Conservation (phyloP, 257 asterid species). For the Solanum corneliomulleri region DNA sequence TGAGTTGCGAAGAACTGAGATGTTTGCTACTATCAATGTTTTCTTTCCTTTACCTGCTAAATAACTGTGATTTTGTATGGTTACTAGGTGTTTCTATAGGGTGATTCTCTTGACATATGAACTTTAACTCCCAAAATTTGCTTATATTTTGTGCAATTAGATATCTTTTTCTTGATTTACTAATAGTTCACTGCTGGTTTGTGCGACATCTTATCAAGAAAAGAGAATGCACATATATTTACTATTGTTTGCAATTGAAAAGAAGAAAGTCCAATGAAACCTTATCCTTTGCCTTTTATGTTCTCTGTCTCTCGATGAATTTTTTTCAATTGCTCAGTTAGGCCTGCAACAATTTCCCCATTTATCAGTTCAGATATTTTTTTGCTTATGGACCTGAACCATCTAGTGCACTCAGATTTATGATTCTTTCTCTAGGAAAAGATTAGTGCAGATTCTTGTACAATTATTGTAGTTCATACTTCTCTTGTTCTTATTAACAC, state of each 20-base stretch:
- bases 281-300: not conserved
- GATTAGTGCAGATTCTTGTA: not conserved
- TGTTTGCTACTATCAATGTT: not conserved
- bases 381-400: not conserved
- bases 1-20: not conserved
- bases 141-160: not conserved
- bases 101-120: not conserved
- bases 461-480: not conserved
- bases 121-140: not conserved
- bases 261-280: not conserved
- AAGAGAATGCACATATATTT: not conserved
- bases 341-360: not conserved
- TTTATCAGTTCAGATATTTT: not conserved
- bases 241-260: not conserved
- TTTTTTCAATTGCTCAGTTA: not conserved
- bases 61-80: not conserved
- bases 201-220: not conserved
- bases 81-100: not conserved
- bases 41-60: not conserved
- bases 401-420: not conserved
- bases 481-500: not conserved
- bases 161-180: not conserved
- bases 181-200: not conserved
- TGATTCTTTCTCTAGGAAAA: not conserved
- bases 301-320: not conserved